Evolutionary conservation across 306 rosid genomes (phyloP), one percentile per base, ranked within the genome.

Genomic region (Vicia faba): DNA sequence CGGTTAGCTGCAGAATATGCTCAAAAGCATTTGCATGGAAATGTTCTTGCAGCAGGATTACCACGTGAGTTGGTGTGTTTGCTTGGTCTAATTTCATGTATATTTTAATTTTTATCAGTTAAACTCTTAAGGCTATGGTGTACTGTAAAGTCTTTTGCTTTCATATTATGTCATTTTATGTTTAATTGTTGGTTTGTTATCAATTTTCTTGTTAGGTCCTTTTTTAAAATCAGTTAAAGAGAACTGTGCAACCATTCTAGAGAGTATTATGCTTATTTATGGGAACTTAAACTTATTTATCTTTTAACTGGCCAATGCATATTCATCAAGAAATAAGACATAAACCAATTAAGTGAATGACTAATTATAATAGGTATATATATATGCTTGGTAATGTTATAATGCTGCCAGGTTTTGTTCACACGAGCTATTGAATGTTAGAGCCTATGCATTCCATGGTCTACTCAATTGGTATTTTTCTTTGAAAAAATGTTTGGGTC

Each of bases 1-100:
- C 91, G 95, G 69, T 84, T 86, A 57, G 96, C 97, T 71, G 97
- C 97, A 15, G 95, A 85, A 16, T 87, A 86, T 72, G 87, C 88
- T 64, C 89, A 88, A 81, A 88, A 79, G 75, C 82, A 86, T 83
- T 83, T 91, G 64, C 96, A 91, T 65, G 57, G 54, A 16, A 88
- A 85, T 80, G 97, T 86, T 77, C 89, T 91, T 40, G 76, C 84
- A 14, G 81, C 96, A 13, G 97, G 97, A 76, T 91, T 91, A 86
- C 95, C 97, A 91, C 96, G 95, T 91, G 97, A 91, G 97, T 91
- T 88, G 97, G 97, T 88, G 91, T 88, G 96, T 91, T 88, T 82
- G 84, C 91, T 76, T 80, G 86, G 88, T 88, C 88, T 83, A 77
- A 64, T 86, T 82, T 76, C 61, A 41, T 67, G 75, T 64, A 71